Base-by-base conservation (phyloP, 1,139 yeast genomes). In the Candida smagusa region DNA sequence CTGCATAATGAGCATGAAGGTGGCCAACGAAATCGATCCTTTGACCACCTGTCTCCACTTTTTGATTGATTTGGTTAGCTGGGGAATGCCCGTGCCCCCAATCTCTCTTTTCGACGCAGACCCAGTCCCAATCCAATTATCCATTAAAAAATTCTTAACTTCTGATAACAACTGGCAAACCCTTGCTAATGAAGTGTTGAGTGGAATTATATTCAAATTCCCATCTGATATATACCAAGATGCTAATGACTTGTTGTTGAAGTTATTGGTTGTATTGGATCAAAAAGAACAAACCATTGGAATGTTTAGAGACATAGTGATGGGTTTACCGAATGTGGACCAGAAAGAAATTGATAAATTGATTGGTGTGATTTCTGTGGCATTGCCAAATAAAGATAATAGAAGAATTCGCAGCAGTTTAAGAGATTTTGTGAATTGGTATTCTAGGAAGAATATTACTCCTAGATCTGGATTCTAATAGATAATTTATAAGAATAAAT, bases 41-140 rank as follows among this genome's bases (percentile, higher is more conserved):
- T 68, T 89, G 41, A 67, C 77, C 31, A 69, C 90, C 1, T 77
- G 84, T 19, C 61, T 90, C 41, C 90, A 88, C 52, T 89, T 79
- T 59, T 59, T 88, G 49, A 81, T 84, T 45, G 97, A 89, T 58
- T 70, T 86, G 33, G 63, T 86, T 28, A 79, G 89, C 12, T 90
- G 95, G 89, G 96, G 95, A 1, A 76, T 84, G 47, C 82, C 77
- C 29, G 69, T 77, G 12, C 89, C 96, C 3, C 96, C 97, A 6
- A 72, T 86, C 23, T 82, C 96, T 3, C 74, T 81, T 27, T 66
- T 76, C 38, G 77, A 79, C 37, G 79, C 76, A 23, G 61, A 67
- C 47, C 65, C 70, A 9, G 53, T 50, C 22, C 70, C 73, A 23
- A 75, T 89, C 47, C 72, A 78, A 40, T 53, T 58, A 9, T 65